A percentile compares a stretch with the other conserved stretches of the same genome.
Evolutionary conservation across 495 filamentous ascomycete genomes (phyloP).

Genomic region (Annulohypoxylon nitens): DNA sequence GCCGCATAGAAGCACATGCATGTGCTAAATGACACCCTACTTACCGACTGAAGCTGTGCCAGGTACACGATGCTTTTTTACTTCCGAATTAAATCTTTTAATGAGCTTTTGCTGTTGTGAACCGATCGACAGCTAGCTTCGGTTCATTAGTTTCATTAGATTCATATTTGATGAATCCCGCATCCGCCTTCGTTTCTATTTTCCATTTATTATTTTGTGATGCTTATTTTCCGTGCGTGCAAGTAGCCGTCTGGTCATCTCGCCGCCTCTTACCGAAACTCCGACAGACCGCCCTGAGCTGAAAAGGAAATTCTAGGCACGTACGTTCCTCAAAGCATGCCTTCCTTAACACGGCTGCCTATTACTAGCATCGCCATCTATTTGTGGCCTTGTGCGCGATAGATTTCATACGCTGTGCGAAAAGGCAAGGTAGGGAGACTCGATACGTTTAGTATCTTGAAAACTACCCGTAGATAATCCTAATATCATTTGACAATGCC

Average conservation of each 20-base stretch:
- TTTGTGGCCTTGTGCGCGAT: constrained; percentile 29
- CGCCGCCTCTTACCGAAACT: constrained; percentile 32
- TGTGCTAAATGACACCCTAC: constrained; percentile 38
- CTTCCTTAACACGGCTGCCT: constrained; percentile 36
- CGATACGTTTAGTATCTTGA: constrained; percentile 8
- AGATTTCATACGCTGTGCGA: constrained; percentile 16
- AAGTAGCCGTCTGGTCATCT: constrained; percentile 43
- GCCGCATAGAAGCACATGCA: constrained; percentile 45
- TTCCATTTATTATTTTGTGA: constrained; percentile 5
- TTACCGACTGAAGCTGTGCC: constrained; percentile 24
- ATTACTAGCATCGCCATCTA: constrained; percentile 17
- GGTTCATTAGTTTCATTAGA: constrained; percentile 27
- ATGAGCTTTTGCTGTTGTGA: constrained; percentile 35
- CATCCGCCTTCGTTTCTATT: constrained; percentile 28
- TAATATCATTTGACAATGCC: constrained; percentile 44
- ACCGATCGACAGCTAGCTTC: constrained; percentile 26
- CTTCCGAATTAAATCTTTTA: constrained; percentile 9
- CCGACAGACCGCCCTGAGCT: constrained; percentile 18
- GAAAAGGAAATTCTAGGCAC: constrained; percentile 35
- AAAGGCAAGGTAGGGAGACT: constrained; percentile 14
- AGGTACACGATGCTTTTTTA: constrained; percentile 25
- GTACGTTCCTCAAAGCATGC: constrained; percentile 38
- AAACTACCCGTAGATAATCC: constrained; percentile 33
- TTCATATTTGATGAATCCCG: constrained; percentile 39
- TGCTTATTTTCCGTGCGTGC: constrained; percentile 37